These are phyloP conservation scores for Jatropha multifida DNA, from an alignment of 441 rosid species.

Conservation along the genomic window DNA sequence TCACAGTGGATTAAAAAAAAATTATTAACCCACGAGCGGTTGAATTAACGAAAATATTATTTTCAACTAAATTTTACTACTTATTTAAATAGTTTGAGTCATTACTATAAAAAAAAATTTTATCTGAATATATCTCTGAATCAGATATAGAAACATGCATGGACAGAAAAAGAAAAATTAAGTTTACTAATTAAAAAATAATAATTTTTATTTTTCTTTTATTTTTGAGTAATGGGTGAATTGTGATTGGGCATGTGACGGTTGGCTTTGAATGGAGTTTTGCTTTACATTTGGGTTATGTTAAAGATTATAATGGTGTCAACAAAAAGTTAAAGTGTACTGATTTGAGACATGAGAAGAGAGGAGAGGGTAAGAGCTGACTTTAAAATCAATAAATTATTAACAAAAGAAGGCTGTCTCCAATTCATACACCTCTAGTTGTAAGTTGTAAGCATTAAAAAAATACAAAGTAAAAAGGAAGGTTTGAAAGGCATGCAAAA, in stretches of 20 bases:
- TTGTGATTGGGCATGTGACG: conserved; percentile 25
- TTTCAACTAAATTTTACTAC: too few species aligned
- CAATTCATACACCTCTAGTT: conserved; percentile 18
- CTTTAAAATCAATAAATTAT: conserved; percentile 4
- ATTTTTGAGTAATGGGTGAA: not conserved
- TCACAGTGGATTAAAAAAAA: too few species aligned
- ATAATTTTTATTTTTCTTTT: not conserved
- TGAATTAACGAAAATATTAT: too few species aligned
- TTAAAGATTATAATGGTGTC: conserved; percentile 7
- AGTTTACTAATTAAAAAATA: not conserved
- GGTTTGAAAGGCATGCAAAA: not conserved
- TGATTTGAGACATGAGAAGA: conserved; percentile 18
- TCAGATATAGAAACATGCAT: too few species aligned
- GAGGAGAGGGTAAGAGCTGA: conserved; percentile 4
- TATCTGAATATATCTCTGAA: too few species aligned
- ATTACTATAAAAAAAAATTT: too few species aligned
- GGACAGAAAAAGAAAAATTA: not conserved
- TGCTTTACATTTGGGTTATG: conserved; percentile 8
- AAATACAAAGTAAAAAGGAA: not conserved
- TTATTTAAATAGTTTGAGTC: too few species aligned
- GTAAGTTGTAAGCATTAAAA: not conserved
- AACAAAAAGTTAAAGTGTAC: conserved; percentile 20
- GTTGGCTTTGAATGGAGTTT: conserved; percentile 23
- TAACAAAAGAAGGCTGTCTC: not conserved
- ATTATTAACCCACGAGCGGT: too few species aligned